Conservation (phyloP, 2,329 filamentous ascomycete genomes). For the Neonectria hederae region DNA sequence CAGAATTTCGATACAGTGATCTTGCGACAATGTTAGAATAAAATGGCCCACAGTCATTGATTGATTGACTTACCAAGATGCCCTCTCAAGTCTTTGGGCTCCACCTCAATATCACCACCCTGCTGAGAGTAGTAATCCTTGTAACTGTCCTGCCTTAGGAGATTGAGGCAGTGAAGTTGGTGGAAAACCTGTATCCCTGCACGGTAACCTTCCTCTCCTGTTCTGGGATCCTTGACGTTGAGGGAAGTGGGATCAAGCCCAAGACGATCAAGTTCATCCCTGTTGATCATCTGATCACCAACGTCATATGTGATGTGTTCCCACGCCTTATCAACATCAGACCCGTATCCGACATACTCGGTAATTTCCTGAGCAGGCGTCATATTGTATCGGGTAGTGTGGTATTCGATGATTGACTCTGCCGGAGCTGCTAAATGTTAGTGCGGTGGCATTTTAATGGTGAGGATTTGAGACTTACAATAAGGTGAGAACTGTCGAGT, state of each 20-base stretch:
- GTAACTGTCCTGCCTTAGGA: slow-evolving; percentile 58
- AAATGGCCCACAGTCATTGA: not conserved
- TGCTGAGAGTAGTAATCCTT: slow-evolving; percentile 59
- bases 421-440: slow-evolving; percentile 54
- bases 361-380: slow-evolving; percentile 55
- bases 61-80: slow-evolving; percentile 26
- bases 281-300: slow-evolving; percentile 68
- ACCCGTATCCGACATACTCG: slow-evolving; percentile 64
- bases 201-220: slow-evolving; percentile 67
- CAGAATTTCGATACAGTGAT: slow-evolving; percentile 50
- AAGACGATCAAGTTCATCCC: slow-evolving; percentile 62
- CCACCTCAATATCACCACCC: slow-evolving; percentile 59
- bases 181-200: slow-evolving; percentile 68
- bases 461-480: not conserved
- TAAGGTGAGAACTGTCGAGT: slow-evolving; percentile 23
- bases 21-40: slow-evolving; percentile 4
- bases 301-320: slow-evolving; percentile 60
- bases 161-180: slow-evolving; percentile 60
- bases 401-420: slow-evolving; percentile 57
- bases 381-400: slow-evolving; percentile 60
- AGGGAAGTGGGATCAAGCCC: slow-evolving; percentile 62
- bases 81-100: slow-evolving; percentile 29
- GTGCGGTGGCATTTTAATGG: rapidly evolving
- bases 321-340: slow-evolving; percentile 67
- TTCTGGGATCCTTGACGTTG: slow-evolving; percentile 64